Percentiles rank a stretch among this genome's conserved stretches.
These are phyloP conservation scores for Gossypium schwendimanii DNA, from an alignment of 441 rosid species.

Conservation along the genomic window DNA sequence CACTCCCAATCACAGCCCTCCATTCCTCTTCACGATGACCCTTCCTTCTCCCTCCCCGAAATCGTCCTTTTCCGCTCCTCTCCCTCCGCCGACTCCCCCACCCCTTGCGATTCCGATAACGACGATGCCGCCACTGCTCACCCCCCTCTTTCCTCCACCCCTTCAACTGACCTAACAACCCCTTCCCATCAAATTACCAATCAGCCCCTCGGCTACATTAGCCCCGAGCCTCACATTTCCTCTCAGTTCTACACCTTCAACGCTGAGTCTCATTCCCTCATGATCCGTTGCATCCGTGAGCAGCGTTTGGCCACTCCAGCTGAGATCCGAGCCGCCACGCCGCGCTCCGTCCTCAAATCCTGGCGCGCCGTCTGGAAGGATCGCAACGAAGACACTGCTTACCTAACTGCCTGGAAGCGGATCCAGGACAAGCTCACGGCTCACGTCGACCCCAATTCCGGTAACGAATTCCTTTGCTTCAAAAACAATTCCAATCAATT, in stretches of 20 bases:
- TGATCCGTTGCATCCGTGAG: conserved; percentile 87
- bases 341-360: conserved; percentile 64
- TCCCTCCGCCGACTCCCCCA: conserved; percentile 55
- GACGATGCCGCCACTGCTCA: conserved; percentile 33
- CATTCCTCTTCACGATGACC: conserved; percentile 30
- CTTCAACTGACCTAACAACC: conserved; percentile 3
- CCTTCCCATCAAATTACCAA: conserved; percentile 8
- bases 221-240: conserved; percentile 80
- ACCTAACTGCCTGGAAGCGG: conserved; percentile 93
- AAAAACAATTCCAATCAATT: conserved; percentile 81
- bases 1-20: conserved; percentile 33
- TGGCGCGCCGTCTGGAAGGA: conserved; percentile 99
- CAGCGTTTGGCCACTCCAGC: conserved; percentile 70
- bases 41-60: conserved; percentile 53
- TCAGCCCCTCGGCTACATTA: conserved; percentile 32
- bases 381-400: conserved; percentile 94
- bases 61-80: conserved; percentile 72
- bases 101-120: conserved; percentile 56
- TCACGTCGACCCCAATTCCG: conserved; percentile 54
- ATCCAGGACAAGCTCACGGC: conserved; percentile 90
- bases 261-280: conserved; percentile 80
- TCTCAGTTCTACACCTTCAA: conserved; percentile 96
- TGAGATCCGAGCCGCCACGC: conserved; percentile 90
- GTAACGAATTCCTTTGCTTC: conserved; percentile 81
- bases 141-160: conserved; percentile 15